Evolutionary conservation across 1,139 yeast species (phyloP), one percentile per base, ranked within the genome.

Genomic region (Lizanozyma gosingica): DNA sequence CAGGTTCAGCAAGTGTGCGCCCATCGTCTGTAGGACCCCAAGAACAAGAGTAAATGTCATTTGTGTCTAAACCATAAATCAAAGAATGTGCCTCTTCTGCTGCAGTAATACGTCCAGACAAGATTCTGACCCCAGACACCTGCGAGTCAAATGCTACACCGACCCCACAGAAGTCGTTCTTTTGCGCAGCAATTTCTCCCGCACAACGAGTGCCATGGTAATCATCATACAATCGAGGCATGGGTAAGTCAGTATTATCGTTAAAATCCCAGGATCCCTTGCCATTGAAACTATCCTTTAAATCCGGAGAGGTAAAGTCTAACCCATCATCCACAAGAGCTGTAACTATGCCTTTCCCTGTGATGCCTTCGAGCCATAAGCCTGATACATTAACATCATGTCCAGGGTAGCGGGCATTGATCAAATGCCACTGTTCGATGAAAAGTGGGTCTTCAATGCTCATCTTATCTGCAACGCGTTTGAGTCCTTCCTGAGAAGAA

Each of bases 11-110:
- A 70, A 92, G 76, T 0, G 95, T 78, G 45, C 60, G 70, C 0
- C 98, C 99, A 57, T 90, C 85, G 59, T 94, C 99, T 1, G 90
- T 76, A 1, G 99, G 99, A 2, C 99, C 99, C 99, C 99, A 94
- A 3, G 96, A 87, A 60, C 99, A 94, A 3, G 96, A 86, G 59
- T 87, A 94, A 34, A 94, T 92, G 59, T 90, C 95, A 57, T 92
- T 92, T 9, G 73, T 71, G 45, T 86, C 90, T 52, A 83, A 67
- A 0, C 81, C 94, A 60, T 83, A 84, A 36, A 84, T 71, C 68
- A 94, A 65, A 1, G 97, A 85, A 2, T 84, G 77, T 0, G 98
- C 97, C 60, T 94, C 98, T 46, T 88, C 95, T 41, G 83, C 94
- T 3, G 86, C 70, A 3, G 94, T 79, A 39, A 94, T 76, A 34